Evolutionary conservation across 345 rosid genomes (phyloP).

Genomic region (Eucalyptus microcorys): DNA sequence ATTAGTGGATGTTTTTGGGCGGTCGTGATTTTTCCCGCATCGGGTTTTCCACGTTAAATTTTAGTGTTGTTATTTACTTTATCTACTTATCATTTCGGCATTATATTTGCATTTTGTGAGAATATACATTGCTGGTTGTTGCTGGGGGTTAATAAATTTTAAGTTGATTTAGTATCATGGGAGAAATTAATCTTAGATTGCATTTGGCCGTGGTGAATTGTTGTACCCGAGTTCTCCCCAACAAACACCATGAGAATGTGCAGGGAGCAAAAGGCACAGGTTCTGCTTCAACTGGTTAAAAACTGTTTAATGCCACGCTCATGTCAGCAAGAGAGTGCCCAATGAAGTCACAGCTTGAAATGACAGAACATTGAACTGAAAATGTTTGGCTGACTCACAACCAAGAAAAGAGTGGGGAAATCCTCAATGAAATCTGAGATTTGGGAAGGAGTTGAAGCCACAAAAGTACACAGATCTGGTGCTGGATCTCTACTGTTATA

Average conservation of each 20-base stretch:
- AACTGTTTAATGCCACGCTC: background rate
- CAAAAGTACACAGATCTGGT: background rate
- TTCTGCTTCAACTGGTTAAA: background rate
- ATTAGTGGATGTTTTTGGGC: too few species aligned
- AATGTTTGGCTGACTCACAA: background rate
- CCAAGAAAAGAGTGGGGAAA: background rate
- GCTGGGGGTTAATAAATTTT: too few species aligned
- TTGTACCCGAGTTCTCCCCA: too few species aligned
- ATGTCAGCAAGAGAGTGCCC: background rate
- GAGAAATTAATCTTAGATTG: too few species aligned
- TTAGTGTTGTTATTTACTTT: too few species aligned
- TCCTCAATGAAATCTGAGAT: background rate
- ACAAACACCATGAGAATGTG: background rate
- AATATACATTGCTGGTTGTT: too few species aligned
- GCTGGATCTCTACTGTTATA: background rate
- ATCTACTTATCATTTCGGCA: too few species aligned
- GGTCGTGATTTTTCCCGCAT: too few species aligned
- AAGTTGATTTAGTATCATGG: too few species aligned
- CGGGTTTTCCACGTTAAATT: too few species aligned
- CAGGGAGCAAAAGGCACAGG: background rate
- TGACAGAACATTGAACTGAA: background rate
- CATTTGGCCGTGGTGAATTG: too few species aligned
- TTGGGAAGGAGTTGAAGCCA: background rate
- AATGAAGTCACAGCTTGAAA: background rate
- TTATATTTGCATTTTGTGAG: too few species aligned